Evolutionary conservation across 139 green algal species (phyloP).

Genomic region (Bryopsis sp.): DNA sequence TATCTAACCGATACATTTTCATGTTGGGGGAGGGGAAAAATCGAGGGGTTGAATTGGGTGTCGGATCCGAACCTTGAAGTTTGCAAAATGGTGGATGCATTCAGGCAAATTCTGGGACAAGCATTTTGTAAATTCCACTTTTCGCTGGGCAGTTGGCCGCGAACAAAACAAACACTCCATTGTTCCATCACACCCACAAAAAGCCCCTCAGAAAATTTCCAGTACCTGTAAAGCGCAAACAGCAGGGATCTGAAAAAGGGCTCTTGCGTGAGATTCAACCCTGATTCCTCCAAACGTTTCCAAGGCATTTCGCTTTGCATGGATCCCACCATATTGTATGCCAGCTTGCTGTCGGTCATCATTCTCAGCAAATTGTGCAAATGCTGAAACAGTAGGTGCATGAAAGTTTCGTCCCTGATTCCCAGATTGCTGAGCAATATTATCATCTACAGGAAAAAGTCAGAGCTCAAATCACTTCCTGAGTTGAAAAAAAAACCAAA

Average conservation of each 20-base stretch:
- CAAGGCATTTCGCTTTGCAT: too few species aligned
- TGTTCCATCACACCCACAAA: neutral
- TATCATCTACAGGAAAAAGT: constrained; percentile 17
- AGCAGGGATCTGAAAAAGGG: constrained; percentile 12
- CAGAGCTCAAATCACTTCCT: too few species aligned
- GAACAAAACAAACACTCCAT: too few species aligned
- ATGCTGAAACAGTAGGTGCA: constrained; percentile 6
- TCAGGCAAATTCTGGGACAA: too few species aligned
- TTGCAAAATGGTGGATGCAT: too few species aligned
- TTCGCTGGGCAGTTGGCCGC: too few species aligned
- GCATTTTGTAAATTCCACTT: too few species aligned
- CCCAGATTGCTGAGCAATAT: constrained; percentile 20
- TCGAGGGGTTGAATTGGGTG: neutral
- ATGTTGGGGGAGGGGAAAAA: neutral
- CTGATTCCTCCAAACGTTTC: neutral
- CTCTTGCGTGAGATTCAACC: constrained; percentile 7
- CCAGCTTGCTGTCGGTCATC: too few species aligned
- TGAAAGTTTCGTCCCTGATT: constrained; percentile 6
- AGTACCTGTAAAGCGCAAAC: constrained; percentile 1
- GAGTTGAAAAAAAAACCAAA: too few species aligned
- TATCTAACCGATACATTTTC: neutral
- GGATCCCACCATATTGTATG: too few species aligned
- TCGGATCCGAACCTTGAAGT: too few species aligned
- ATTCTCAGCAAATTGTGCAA: constrained; percentile 7
- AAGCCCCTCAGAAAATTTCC: neutral